Evolutionary conservation across 2,329 filamentous ascomycete species (phyloP).

Genomic region (Chrysoporthe cubensis): DNA sequence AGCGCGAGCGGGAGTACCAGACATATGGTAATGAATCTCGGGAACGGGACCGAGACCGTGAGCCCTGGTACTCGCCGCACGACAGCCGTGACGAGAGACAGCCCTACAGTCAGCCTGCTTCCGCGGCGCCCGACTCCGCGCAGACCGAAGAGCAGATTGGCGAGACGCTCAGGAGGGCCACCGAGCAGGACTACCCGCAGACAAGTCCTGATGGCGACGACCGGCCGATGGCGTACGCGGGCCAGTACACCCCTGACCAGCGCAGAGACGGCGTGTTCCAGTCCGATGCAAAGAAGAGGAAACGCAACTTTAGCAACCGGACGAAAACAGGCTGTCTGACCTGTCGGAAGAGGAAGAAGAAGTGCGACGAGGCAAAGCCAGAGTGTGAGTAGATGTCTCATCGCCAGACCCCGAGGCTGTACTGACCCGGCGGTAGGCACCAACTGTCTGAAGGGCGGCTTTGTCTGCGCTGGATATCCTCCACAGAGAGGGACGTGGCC

Average conservation of each 20-base stretch:
- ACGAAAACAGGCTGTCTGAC: conserved; percentile 97
- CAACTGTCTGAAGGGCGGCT: conserved; percentile 89
- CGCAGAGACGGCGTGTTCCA: conserved; percentile 55
- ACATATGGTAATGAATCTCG: conserved; percentile 50
- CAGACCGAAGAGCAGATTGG: conserved; percentile 55
- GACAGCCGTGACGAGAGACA: conserved; percentile 51
- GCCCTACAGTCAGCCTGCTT: conserved; percentile 51
- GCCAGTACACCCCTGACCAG: conserved; percentile 52
- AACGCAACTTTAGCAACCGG: conserved; percentile 87
- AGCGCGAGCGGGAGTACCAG: conserved; percentile 45
- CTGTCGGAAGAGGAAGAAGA: conserved; percentile 92
- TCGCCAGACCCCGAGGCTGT: neutral
- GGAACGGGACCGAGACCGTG: conserved; percentile 48
- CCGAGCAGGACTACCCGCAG: conserved; percentile 54
- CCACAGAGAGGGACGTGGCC: conserved; percentile 77
- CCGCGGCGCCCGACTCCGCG: conserved; percentile 48
- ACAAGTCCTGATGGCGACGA: conserved; percentile 61
- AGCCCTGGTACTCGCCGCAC: conserved; percentile 54
- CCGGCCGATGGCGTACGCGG: conserved; percentile 43
- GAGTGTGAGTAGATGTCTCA: conserved; percentile 69
- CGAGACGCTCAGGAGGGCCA: conserved; percentile 49
- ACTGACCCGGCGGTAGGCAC: conserved; percentile 61
- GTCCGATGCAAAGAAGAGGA: conserved; percentile 69
- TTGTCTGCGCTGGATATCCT: conserved; percentile 89
- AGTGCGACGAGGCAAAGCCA: conserved; percentile 93